A percentile compares a stretch with the other conserved stretches of the same genome.
Conservation (phyloP, 306 rosid species). For the Lithocarpus polystachyus region DNA sequence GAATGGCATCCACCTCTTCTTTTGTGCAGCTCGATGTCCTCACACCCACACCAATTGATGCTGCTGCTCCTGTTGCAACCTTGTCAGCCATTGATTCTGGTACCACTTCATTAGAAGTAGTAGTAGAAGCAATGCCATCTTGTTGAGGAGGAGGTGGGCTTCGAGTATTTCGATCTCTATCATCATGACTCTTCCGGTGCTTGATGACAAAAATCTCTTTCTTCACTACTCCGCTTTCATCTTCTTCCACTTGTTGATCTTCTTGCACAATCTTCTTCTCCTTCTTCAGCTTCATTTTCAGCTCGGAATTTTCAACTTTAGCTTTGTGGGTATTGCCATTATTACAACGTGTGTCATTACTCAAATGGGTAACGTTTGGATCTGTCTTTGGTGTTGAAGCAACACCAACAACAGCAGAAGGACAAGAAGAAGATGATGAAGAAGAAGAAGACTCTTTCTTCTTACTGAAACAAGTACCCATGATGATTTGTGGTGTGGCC, state of each 20-base stretch:
- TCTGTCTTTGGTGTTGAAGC: slow-evolving; percentile 32
- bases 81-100: slow-evolving; percentile 10
- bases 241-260: slow-evolving; percentile 9
- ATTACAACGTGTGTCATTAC: background rate
- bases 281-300: slow-evolving; percentile 26
- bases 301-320: slow-evolving; percentile 16
- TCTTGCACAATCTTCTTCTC: slow-evolving; percentile 14
- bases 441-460: slow-evolving; percentile 46
- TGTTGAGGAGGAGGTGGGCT: slow-evolving; percentile 15
- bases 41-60: slow-evolving; percentile 29
- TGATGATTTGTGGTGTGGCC: slow-evolving; percentile 24
- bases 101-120: slow-evolving; percentile 5
- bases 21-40: slow-evolving; percentile 89
- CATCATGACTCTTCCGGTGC: slow-evolving; percentile 87
- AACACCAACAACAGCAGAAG: slow-evolving; percentile 20
- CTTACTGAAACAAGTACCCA: slow-evolving; percentile 93
- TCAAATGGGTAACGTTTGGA: background rate
- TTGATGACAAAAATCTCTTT: slow-evolving; percentile 78
- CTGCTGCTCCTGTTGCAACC: slow-evolving; percentile 12
- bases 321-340: slow-evolving; percentile 19
- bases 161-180: slow-evolving; percentile 44
- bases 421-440: slow-evolving; percentile 3
- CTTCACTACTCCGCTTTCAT: slow-evolving; percentile 34
- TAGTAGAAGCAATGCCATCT: background rate
- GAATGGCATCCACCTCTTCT: slow-evolving; percentile 91